phyloP scores from a whole-genome alignment of 768 basidiomycete species.

The Leccinum sublutescens region DNA sequence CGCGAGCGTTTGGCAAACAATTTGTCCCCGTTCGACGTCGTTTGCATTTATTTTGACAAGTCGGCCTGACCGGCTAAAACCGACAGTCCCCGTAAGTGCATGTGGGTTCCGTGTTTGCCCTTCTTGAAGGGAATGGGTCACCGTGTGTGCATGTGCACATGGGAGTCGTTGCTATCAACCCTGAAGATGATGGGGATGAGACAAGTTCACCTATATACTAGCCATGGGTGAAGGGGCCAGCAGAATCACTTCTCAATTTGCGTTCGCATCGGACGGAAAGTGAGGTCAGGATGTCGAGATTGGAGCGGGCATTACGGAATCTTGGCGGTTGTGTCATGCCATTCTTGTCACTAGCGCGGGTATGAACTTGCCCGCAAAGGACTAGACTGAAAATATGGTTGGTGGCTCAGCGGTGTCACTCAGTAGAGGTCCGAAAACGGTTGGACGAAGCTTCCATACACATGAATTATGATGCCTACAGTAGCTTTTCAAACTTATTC shows the following conservation, averaged over 20 bases:
- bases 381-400: slow-evolving; percentile 9
- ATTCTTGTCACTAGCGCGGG: background rate
- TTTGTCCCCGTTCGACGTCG: no score
- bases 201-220: background rate
- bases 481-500: background rate
- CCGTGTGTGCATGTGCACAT: background rate
- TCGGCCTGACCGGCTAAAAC: background rate
- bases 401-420: background rate
- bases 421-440: slow-evolving; percentile 7
- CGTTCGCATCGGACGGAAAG: slow-evolving; percentile 6
- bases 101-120: background rate
- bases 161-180: background rate
- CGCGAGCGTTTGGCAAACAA: background rate
- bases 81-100: background rate
- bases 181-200: slow-evolving; percentile 11
- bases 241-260: background rate
- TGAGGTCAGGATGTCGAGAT: background rate
- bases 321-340: slow-evolving; percentile 6
- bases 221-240: background rate
- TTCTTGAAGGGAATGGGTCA: background rate
- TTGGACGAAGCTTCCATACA: background rate
- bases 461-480: background rate
- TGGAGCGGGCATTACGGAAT: slow-evolving; percentile 17
- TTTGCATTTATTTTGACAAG: background rate
- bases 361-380: slow-evolving; percentile 10